Percentiles rank a stretch among this genome's conserved stretches.
These are phyloP conservation scores for Hanseniaspora thailandica DNA, from an alignment of 805 yeast genomes.

Conservation along the genomic window DNA sequence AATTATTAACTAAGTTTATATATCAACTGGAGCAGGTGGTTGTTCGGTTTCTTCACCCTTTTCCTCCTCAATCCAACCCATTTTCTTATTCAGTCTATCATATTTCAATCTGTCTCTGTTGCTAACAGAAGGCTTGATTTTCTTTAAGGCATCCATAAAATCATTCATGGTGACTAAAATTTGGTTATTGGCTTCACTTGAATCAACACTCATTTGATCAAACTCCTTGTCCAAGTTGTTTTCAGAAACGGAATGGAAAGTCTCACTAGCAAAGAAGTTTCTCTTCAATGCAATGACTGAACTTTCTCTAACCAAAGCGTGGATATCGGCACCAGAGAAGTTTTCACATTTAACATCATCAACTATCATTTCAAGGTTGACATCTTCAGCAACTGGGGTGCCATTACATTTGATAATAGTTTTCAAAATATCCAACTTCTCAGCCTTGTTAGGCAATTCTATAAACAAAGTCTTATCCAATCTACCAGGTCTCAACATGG, in stretches of 20 bases:
- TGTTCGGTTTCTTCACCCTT: constrained; percentile 23
- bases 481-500: constrained; percentile 95
- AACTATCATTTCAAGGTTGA: constrained; percentile 53
- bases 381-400: constrained; percentile 59
- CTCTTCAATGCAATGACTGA: constrained; percentile 76
- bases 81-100: constrained; percentile 55
- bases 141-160: constrained; percentile 56
- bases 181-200: constrained; percentile 19
- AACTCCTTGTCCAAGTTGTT: constrained; percentile 34
- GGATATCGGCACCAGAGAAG: constrained; percentile 92
- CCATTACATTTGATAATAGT: constrained; percentile 61
- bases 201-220: constrained; percentile 29
- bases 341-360: constrained; percentile 71
- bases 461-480: constrained; percentile 85
- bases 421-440: constrained; percentile 67
- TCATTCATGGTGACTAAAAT: constrained; percentile 53
- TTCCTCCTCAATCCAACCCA: constrained; percentile 52
- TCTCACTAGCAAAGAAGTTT: constrained; percentile 46
- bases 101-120: constrained; percentile 72
- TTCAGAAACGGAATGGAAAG: constrained; percentile 35
- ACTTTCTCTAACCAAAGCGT: constrained; percentile 88
- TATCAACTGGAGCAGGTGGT: background rate
- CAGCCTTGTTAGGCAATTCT: constrained; percentile 70
- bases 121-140: constrained; percentile 81
- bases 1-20: background rate